Evolutionary conservation across 2,329 filamentous ascomycete species (phyloP), one percentile per base, ranked within the genome.

Genomic region (Fusarium sp.): DNA sequence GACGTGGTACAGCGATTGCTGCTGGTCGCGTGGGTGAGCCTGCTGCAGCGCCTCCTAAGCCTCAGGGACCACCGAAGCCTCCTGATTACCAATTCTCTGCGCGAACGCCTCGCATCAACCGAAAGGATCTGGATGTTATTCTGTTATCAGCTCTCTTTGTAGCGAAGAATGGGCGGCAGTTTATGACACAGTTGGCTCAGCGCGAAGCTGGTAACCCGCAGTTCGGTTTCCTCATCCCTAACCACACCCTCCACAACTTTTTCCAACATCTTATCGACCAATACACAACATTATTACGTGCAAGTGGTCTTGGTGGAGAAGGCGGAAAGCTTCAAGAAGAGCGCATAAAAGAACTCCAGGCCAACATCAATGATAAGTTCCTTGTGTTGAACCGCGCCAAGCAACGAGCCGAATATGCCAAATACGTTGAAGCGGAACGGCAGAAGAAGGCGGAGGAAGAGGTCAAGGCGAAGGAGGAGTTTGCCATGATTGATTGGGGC

Each of bases 201-300:
- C 90, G 93, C 73, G 95, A 99, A 83, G 88, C 92, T 20, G 89
- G 92, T 77, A 98, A 98, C 81, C 94, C 91, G 73, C 95, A 99
- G 80, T 99, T 98, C 80, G 94, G 98, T 81, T 99, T 99, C 78
- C 86, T 99, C 57, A 91, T 95, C 58, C 94, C 95, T 18, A 97
- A 97, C 77, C 96, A 99, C 84, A 97, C 93, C 77, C 91, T 98
- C 70, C 94, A 98, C 84, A 95, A 95, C 80, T 98, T 96, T 84
- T 98, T 98, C 82, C 93, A 94, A 75, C 90, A 95, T 71, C 87
- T 97, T 65, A 91, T 98, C 66, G 95, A 98, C 74, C 96, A 99
- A 80, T 98, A 98, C 81, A 92, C 92, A n/a, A 87, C 91, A 55
- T 83, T 98, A 33, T 79, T 97, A 60, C 89, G 90, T 60, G 87